Percentiles rank a stretch among this genome's conserved stretches.
Evolutionary conservation across 495 filamentous ascomycete genomes (phyloP).

Genomic region (Aspergillus campestris): DNA sequence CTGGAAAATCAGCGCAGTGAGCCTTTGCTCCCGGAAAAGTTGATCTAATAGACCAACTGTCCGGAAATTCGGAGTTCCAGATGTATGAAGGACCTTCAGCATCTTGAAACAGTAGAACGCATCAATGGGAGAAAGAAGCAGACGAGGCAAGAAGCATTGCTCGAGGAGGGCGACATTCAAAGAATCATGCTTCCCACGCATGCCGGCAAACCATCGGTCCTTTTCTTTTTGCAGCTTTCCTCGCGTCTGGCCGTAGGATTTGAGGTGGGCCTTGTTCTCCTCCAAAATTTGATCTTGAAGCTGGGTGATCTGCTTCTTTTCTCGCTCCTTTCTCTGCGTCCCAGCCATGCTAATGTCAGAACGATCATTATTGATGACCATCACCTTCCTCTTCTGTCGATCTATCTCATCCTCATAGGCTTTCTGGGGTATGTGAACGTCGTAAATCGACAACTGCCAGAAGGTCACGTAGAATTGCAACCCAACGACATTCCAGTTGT

Average conservation of each 20-base stretch:
- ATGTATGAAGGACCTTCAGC: conserved; percentile 74
- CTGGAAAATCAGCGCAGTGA: conserved; percentile 73
- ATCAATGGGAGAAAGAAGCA: conserved; percentile 75
- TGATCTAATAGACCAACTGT: conserved; percentile 77
- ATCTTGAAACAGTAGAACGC: conserved; percentile 80
- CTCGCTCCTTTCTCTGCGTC: conserved; percentile 53
- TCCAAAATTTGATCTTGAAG: conserved; percentile 53
- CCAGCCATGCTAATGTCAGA: conserved; percentile 57
- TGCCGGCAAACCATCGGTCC: conserved; percentile 62
- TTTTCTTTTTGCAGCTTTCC: conserved; percentile 67
- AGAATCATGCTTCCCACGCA: conserved; percentile 52
- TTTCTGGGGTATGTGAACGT: conserved; percentile 62
- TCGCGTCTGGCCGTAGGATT: conserved; percentile 52
- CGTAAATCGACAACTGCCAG: conserved; percentile 80
- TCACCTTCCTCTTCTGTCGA: conserved; percentile 50
- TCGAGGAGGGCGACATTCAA: conserved; percentile 72
- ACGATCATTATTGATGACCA: conserved; percentile 58
- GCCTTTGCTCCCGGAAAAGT: conserved; percentile 70
- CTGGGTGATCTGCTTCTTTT: conserved; percentile 51
- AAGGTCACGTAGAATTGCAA: conserved; percentile 81
- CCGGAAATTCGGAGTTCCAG: conserved; percentile 76
- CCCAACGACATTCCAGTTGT: conserved; percentile 59
- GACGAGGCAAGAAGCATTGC: conserved; percentile 80
- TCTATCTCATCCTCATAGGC: conserved; percentile 67
- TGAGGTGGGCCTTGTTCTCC: conserved; percentile 62